Evolutionary conservation across 2,329 filamentous ascomycete genomes (phyloP), one percentile per base, ranked within the genome.

Genomic region (Sporothrix curviconia): DNA sequence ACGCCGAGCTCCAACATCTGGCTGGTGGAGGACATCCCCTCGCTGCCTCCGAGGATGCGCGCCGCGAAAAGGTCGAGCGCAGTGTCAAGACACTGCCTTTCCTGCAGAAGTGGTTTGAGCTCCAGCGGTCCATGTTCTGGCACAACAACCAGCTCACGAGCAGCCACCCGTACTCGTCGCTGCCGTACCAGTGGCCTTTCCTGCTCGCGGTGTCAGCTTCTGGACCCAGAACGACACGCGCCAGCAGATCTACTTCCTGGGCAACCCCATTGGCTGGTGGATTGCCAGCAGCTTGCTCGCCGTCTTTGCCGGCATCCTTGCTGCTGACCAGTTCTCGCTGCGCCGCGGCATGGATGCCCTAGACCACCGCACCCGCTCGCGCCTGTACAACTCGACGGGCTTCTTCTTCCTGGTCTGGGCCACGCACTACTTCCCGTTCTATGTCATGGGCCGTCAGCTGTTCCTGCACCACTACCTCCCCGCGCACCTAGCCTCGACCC

Each of bases 391-490:
- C 79, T 96, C 91, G 56, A 97, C 94, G 0, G 94, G 94, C 24
- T 99, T 99, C 82, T 95, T 99, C 78, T 97, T 96, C 84, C 83
- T 99, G 58, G 90, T 91, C 57, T 99, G 94, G 94, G 91, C 90
- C 14, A 92, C 91, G 2, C 94, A 99, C 72, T 99, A 96, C 78
- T 84, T 96, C 72, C 92, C 92, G 54, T 99, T 99, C 79, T 99
- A 85, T 76, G 84, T 96, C 62, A 99, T 99, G 92, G 92, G 92
- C 58, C 91, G 92, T 66, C 92, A 99, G 72, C 85, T 96, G 63
- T 99, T 99, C 84, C 74, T 99, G 65, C 94, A 99, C 72, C 94
- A 99, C 74, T 99, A 99, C 70, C 83, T 99, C 3, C 94, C 94
- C 0, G 90, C 94, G 1, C 94, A 99, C 69, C 80, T 99, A 11